Conservation (phyloP, 371 early-diverging fungal species). For the Caulochytrium protostelioides region DNA sequence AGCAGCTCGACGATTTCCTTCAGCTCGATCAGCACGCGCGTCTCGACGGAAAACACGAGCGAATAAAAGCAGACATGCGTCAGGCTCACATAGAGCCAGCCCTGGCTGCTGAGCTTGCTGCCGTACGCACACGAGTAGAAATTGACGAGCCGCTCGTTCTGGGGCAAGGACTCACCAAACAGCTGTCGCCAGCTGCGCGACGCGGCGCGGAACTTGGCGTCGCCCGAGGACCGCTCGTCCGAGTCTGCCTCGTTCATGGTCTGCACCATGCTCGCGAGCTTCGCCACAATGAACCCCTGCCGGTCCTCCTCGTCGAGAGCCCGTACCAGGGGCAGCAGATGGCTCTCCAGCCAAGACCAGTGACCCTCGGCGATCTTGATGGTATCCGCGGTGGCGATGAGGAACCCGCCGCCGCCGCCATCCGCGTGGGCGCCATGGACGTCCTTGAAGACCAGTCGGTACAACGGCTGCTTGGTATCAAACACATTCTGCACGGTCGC, state of each 20-base stretch:
- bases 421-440: conserved; percentile 23
- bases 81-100: conserved; percentile 89
- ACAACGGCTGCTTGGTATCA: conserved; percentile 83
- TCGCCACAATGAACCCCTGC: conserved; percentile 64
- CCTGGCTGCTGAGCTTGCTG: conserved; percentile 66
- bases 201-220: conserved; percentile 67
- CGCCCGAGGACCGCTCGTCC: conserved; percentile 56
- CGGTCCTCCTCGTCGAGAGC: conserved; percentile 58
- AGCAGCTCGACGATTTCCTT: conserved; percentile 68
- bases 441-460: conserved; percentile 50
- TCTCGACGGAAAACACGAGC: conserved; percentile 76
- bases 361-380: conserved; percentile 55
- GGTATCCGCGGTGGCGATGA: conserved; percentile 31
- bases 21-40: conserved; percentile 66
- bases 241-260: conserved; percentile 29
- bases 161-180: conserved; percentile 56
- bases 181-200: conserved; percentile 74
- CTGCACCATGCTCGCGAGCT: conserved; percentile 67
- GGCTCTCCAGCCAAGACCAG: conserved; percentile 73
- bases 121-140: conserved; percentile 85
- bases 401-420: conserved; percentile 6
- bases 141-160: conserved; percentile 67
- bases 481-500: conserved; percentile 38
- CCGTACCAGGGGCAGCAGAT: conserved; percentile 40
- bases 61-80: conserved; percentile 85